phyloP scores from a whole-genome alignment of 2,329 filamentous ascomycete genomes.

The Calonectria henricotiae region DNA sequence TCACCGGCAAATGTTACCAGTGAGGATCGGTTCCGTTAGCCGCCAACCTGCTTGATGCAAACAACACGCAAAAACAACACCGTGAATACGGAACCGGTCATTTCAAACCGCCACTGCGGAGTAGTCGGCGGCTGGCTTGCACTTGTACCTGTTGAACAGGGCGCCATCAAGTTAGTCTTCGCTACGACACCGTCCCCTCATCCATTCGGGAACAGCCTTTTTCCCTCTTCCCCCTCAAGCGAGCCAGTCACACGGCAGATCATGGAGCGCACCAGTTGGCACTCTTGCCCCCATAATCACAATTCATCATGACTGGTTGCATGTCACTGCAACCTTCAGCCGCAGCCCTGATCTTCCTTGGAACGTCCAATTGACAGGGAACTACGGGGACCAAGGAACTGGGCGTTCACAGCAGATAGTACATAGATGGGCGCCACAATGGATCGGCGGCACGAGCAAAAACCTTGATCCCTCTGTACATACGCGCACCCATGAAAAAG shows the following conservation, averaged over 20 bases:
- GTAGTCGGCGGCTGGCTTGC: background rate
- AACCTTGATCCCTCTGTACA: slow-evolving; percentile 4
- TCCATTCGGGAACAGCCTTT: slow-evolving; percentile 29
- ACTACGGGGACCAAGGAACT: slow-evolving; percentile 26
- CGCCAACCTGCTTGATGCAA: slow-evolving; percentile 5
- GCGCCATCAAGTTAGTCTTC: slow-evolving; percentile 9
- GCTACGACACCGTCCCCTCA: slow-evolving; percentile 23
- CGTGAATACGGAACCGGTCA: background rate
- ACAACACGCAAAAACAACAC: background rate
- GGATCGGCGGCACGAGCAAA: slow-evolving; percentile 18
- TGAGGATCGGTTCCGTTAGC: slow-evolving; percentile 4
- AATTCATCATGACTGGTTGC: slow-evolving; percentile 9
- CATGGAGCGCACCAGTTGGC: slow-evolving; percentile 24
- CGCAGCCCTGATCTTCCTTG: slow-evolving; percentile 23
- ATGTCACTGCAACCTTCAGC: slow-evolving; percentile 7
- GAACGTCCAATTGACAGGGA: slow-evolving; percentile 6
- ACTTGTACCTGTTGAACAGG: slow-evolving; percentile 18
- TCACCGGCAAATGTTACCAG: slow-evolving; percentile 2
- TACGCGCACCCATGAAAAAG: background rate
- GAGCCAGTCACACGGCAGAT: slow-evolving; percentile 10
- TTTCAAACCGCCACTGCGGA: slow-evolving; percentile 21
- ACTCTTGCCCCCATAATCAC: slow-evolving; percentile 23
- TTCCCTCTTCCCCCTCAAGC: background rate
- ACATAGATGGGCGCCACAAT: slow-evolving; percentile 8
- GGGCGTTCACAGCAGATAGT: slow-evolving; percentile 22